phyloP scores from a whole-genome alignment of 768 basidiomycete species.

The Podaxis rugospora region DNA sequence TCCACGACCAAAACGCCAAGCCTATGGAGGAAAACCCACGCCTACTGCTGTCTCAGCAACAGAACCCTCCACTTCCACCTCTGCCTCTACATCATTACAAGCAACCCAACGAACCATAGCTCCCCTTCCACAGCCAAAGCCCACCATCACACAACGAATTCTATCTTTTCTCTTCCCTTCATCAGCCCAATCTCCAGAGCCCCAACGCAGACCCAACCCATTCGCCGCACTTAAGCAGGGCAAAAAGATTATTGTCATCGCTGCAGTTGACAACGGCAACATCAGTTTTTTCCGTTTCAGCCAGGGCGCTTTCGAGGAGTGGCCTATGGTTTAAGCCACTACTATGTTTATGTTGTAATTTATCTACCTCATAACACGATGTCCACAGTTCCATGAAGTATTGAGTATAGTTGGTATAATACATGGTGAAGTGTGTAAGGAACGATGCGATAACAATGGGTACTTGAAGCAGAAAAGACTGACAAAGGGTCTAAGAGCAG shows the following conservation, averaged over 20 bases:
- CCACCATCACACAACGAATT: conserved; percentile 11
- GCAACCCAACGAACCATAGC: not conserved
- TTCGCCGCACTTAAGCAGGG: conserved; percentile 82
- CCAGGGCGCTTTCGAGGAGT: conserved; percentile 79
- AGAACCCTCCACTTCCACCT: not conserved
- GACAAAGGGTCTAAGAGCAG: not conserved
- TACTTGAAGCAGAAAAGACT: not conserved
- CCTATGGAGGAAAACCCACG: conserved; percentile 10
- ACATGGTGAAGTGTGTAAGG: not conserved
- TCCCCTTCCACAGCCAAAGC: not conserved
- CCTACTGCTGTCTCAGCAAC: conserved; percentile 13
- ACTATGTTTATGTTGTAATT: not conserved
- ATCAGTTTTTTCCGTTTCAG: conserved; percentile 88
- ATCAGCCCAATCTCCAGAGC: conserved; percentile 15
- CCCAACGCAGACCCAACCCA: conserved; percentile 52
- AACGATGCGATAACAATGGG: not conserved
- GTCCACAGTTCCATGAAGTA: not conserved
- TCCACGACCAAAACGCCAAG: conserved; percentile 34
- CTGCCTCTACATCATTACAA: not conserved
- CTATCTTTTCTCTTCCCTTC: conserved; percentile 23
- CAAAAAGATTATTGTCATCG: conserved; percentile 78
- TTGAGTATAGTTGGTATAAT: not conserved
- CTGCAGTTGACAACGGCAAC: conserved; percentile 83
- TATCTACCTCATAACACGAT: not conserved
- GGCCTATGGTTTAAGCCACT: conserved; percentile 55